Evolutionary conservation across 2,329 filamentous ascomycete genomes (phyloP), one percentile per base, ranked within the genome.

Genomic region (Arthrinium puccinioides): DNA sequence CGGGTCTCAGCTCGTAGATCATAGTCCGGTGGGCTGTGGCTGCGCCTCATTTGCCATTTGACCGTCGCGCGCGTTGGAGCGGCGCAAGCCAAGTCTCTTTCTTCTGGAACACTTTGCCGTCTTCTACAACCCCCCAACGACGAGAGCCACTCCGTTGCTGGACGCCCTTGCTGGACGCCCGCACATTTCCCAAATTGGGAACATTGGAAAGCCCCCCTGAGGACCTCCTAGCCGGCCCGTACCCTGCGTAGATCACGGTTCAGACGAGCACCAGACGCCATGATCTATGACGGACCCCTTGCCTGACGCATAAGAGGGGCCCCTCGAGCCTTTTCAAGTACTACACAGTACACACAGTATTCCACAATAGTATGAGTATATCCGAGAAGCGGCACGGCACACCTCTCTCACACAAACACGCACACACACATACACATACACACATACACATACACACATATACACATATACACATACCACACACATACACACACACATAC

Each of bases 1-100:
- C 46, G 26, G 57, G 63, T 66, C 57, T 66, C 62, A 66, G 57
- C 49, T 53, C 52, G 63, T 39, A 55, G 59, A 64, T 64, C 61
- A 53, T 55, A 49, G 10, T n/a, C n/a, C n/a, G n/a, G n/a, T n/a
- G 25, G 25, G 25, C 5, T 3, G 25, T n/a, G 15, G 25, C 25
- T 11, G 25, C 13, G 25, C n/a, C n/a, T n/a, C n/a, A n/a, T n/a
- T 47, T 46, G 40, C 40, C 40, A 36, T 38, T 36, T 13, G 23
- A 21, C 21, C n/a, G 16, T 21, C 24, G 23, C 9, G 27, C 32
- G 28, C n/a, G n/a, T n/a, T n/a, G n/a, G n/a, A n/a, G n/a, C n/a
- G n/a, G n/a, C n/a, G n/a, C n/a, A n/a, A n/a, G n/a, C n/a, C n/a
- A n/a, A n/a, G n/a, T 23, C 23, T 25, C 20, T 23, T 20, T 10